A percentile compares a stretch with the other conserved stretches of the same genome.
Evolutionary conservation across 202 grass and related monocot genomes (phyloP).

Genomic region (Setaria italica): DNA sequence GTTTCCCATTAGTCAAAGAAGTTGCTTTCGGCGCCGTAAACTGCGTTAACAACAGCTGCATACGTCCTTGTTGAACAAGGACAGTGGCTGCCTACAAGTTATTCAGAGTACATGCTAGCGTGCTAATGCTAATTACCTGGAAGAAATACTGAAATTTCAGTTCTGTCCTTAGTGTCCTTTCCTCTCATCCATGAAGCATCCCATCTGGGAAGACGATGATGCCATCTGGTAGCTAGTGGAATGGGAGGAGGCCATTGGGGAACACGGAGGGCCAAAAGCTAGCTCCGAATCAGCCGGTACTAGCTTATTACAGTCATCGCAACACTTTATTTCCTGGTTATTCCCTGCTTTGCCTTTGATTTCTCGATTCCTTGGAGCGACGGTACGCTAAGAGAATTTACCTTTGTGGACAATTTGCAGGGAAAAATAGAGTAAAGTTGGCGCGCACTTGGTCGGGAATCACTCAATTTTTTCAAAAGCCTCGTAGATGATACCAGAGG

Average conservation of each 20-base stretch:
- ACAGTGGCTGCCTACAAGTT: neutral
- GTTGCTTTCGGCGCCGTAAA: slow-evolving; percentile 5
- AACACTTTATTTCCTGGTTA: neutral
- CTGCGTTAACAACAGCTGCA: neutral
- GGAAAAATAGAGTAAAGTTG: slow-evolving; percentile 1
- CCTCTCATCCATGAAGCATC: neutral
- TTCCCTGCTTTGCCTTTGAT: neutral
- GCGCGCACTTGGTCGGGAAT: neutral
- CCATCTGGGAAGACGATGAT: neutral
- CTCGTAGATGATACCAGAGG: neutral
- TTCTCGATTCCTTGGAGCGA: slow-evolving; percentile 4
- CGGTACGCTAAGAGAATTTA: neutral
- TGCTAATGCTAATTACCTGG: neutral
- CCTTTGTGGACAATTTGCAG: slow-evolving; percentile 1
- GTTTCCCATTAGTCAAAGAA: neutral
- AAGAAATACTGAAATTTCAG: neutral
- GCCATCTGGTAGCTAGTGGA: neutral
- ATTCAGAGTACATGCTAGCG: neutral
- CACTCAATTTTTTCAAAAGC: neutral
- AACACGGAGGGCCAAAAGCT: neutral
- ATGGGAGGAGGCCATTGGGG: neutral
- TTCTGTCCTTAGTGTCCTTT: neutral
- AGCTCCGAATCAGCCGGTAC: neutral
- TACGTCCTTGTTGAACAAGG: slow-evolving; percentile 3
- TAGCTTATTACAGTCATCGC: neutral